phyloP scores from a whole-genome alignment of 2,329 filamentous ascomycete genomes.

The Coniochaeta hoffmannii region DNA sequence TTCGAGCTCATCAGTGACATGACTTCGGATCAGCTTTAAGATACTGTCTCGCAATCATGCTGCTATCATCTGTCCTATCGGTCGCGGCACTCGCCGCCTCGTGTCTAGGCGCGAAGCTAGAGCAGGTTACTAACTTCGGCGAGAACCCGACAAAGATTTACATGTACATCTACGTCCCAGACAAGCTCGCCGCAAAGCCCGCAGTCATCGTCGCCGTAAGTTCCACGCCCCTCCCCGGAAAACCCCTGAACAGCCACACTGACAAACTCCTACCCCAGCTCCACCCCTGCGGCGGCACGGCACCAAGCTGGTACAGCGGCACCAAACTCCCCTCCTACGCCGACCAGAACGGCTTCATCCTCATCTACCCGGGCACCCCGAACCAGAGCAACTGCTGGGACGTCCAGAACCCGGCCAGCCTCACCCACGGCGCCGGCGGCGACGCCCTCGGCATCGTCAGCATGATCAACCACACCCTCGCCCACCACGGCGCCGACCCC shows the following conservation, averaged over 20 bases:
- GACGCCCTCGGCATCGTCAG: conserved; percentile 41
- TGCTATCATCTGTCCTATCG: not conserved
- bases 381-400: conserved; percentile 43
- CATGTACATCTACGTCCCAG: conserved; percentile 32
- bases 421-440: conserved; percentile 41
- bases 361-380: conserved; percentile 42
- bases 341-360: conserved; percentile 20
- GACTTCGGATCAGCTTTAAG: too few species aligned
- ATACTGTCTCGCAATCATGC: not conserved
- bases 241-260: not conserved
- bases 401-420: conserved; percentile 33
- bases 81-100: not conserved
- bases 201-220: conserved; percentile 33
- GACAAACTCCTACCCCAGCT: conserved; percentile 16
- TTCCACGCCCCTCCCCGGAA: not conserved
- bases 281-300: conserved; percentile 39
- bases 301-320: conserved; percentile 29
- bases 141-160: conserved; percentile 28
- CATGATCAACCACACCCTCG: conserved; percentile 43
- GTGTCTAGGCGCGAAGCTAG: conserved; percentile 11
- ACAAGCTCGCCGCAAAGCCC: conserved; percentile 26
- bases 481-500: conserved; percentile 37
- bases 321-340: conserved; percentile 33
- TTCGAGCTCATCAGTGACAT: too few species aligned
- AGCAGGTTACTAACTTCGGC: conserved; percentile 16